phyloP scores from a whole-genome alignment of 257 asterid genomes.

The Solanum verrucosum region DNA sequence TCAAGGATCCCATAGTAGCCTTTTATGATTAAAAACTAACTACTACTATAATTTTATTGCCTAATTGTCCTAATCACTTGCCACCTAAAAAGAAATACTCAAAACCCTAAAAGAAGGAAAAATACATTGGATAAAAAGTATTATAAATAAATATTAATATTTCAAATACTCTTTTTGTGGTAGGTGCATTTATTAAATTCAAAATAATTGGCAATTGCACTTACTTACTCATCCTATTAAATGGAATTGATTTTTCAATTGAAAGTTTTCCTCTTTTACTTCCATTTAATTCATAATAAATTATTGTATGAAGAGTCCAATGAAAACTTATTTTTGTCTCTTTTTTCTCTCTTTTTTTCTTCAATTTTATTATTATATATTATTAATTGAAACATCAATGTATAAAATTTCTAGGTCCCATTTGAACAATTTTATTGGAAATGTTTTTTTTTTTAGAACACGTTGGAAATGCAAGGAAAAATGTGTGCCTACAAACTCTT shows the following conservation, averaged over 20 bases:
- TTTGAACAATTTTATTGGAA: neutral
- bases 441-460: neutral
- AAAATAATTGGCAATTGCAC: neutral
- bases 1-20: conserved; percentile 4
- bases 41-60: neutral
- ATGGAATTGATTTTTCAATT: neutral
- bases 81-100: neutral
- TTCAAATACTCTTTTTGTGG: neutral
- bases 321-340: neutral
- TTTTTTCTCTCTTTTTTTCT: neutral
- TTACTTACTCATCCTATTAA: neutral
- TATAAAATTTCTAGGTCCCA: neutral
- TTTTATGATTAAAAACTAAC: neutral
- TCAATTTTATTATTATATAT: neutral
- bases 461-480: neutral
- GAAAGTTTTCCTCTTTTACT: neutral
- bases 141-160: neutral
- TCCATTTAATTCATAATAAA: neutral
- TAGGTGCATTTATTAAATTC: neutral
- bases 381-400: neutral
- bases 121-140: neutral
- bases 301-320: neutral
- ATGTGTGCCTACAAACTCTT: neutral
- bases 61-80: neutral
- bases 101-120: neutral